phyloP scores from a whole-genome alignment of 2,329 filamentous ascomycete genomes.

The Claviceps capensis region DNA sequence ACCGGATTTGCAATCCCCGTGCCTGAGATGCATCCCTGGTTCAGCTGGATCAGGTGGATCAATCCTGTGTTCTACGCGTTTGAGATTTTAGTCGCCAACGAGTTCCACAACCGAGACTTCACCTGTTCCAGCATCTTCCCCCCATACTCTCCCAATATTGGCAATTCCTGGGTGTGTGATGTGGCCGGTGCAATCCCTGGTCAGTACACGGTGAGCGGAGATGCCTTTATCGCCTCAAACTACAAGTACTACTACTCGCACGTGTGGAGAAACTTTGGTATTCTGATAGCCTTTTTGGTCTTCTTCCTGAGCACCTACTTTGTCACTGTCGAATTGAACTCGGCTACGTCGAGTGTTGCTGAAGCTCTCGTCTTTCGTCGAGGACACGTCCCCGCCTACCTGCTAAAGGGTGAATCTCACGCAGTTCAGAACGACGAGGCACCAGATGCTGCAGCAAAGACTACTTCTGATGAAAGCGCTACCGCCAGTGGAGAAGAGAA shows the following conservation, averaged over 20 bases:
- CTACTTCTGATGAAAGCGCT: conserved; percentile 11
- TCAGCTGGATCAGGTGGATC: conserved; percentile 62
- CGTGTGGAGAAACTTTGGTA: conserved; percentile 56
- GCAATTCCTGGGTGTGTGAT: conserved; percentile 37
- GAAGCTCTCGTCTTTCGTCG: conserved; percentile 56
- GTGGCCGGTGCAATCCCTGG: conserved; percentile 42
- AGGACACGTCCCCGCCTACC: conserved; percentile 33
- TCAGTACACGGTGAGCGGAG: conserved; percentile 40
- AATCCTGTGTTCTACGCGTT: conserved; percentile 65
- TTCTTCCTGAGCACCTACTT: conserved; percentile 53
- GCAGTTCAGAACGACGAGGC: conserved; percentile 17
- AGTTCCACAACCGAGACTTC: conserved; percentile 47
- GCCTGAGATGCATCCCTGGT: conserved; percentile 56
- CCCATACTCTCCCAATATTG: conserved; percentile 27
- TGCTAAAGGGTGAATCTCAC: conserved; percentile 19
- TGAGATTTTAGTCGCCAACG: conserved; percentile 59
- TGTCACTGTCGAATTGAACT: conserved; percentile 49
- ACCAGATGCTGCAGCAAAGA: conserved; percentile 12
- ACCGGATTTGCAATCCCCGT: conserved; percentile 42
- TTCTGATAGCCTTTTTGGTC: conserved; percentile 49
- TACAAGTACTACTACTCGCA: conserved; percentile 45
- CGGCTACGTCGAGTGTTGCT: conserved; percentile 45
- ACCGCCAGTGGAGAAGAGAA: conserved; percentile 5
- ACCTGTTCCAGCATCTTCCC: conserved; percentile 39
- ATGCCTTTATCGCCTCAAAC: conserved; percentile 41